Base-by-base conservation (phyloP, 257 asterid species). In the Solanum gracilifrons region DNA sequence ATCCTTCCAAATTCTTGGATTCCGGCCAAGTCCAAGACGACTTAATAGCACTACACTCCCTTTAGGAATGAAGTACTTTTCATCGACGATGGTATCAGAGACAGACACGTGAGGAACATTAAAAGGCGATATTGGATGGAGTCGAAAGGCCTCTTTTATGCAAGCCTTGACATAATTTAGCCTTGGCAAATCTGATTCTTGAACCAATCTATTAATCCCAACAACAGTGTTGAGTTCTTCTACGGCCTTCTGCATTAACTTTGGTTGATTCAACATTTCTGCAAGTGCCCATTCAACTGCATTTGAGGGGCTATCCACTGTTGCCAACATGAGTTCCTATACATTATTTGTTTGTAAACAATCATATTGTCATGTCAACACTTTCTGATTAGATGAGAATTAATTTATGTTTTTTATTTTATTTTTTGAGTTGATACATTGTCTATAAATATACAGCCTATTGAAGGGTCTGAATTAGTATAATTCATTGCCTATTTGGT, bases 181-280 rank as follows among this genome's bases (percentile, higher is more conserved):
- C 29, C 71, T 37, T 3, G 92, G 37, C 15, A 92, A 12, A 29
- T 92, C 93, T 3, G 89, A 88, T 89, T 89, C 94, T 46, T 90
- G 58, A 64, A 90, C 92, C 11, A 89, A 9, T 60, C 88, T 88
- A 7, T 83, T 74, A 23, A 2, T 88, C 4, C 91, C 88, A 8
- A 90, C 90, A 1, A 88, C 86, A 8, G 10, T 41, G 80, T 89
- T 90, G 23, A 90, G 18, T 11, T 92, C 91, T 68, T 82, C 8
- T 3, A 16, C 1, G 3, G 90, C 92, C 71, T 2, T 77, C 4
- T 6, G n/a, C 32, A 92, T 76, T 46, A 88, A 64, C 5, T 48
- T 60, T 9, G 93, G 91, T 71, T 85, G 87, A 46, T 86, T 88
- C 8, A 91, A 43, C 90, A 89, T 90, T 87, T 91, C 92, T n/a